Percentiles rank a stretch among this genome's conserved stretches.
Evolutionary conservation across 805 yeast species (phyloP).

Genomic region (Saccharomyces mikatae): DNA sequence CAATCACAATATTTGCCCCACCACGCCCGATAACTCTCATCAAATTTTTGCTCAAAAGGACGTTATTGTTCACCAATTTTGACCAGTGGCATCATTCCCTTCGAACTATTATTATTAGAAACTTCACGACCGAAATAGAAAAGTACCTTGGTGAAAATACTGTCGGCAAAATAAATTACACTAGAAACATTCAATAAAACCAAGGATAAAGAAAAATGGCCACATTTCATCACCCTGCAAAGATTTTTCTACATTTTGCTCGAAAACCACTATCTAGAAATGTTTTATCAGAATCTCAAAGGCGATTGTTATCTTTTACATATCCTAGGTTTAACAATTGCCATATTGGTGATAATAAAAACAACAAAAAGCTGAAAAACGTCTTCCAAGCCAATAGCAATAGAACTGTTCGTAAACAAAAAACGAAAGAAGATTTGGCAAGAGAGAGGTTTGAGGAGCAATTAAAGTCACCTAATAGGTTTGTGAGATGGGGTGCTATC

Average conservation of each 20-base stretch:
- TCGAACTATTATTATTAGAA: background rate
- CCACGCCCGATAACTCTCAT: constrained; percentile 21
- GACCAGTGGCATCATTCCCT: background rate
- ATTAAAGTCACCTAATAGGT: constrained; percentile 31
- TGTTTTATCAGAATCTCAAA: background rate
- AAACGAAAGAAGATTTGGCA: constrained; percentile 30
- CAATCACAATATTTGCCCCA: constrained; percentile 23
- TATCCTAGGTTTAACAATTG: background rate
- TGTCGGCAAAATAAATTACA: background rate
- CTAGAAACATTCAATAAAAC: background rate
- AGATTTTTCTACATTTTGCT: background rate
- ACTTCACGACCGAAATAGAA: background rate
- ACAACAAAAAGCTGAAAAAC: background rate
- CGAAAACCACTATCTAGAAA: background rate
- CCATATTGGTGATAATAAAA: background rate
- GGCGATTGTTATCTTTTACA: background rate
- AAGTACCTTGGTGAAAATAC: background rate
- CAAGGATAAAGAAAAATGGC: background rate
- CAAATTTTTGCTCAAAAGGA: background rate
- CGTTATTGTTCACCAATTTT: background rate
- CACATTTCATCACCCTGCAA: background rate
- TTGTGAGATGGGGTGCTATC: constrained; percentile 45
- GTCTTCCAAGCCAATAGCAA: background rate
- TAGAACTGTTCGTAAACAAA: constrained; percentile 13
- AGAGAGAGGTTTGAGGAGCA: constrained; percentile 29